These are phyloP conservation scores for Epichloe festucae DNA, from an alignment of 2,329 filamentous ascomycete genomes.

Conservation along the genomic window DNA sequence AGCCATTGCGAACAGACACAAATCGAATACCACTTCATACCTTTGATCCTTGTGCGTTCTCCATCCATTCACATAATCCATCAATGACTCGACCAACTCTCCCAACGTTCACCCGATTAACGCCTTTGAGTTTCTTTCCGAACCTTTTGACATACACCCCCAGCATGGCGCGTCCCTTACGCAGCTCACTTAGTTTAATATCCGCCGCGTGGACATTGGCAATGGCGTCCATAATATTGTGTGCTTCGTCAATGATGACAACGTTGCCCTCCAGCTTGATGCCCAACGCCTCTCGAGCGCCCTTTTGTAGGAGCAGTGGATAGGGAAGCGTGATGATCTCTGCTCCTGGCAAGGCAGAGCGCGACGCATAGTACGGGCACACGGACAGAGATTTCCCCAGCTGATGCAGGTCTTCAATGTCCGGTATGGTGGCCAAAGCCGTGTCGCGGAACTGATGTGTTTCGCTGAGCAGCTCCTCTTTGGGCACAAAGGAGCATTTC, in stretches of 20 bases:
- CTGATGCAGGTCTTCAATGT: constrained; percentile 80
- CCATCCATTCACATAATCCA: constrained; percentile 59
- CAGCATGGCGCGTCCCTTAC: constrained; percentile 60
- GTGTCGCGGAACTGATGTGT: constrained; percentile 77
- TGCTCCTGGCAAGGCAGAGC: constrained; percentile 65
- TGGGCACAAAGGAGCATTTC: constrained; percentile 66
- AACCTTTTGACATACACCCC: constrained; percentile 78
- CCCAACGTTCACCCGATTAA: constrained; percentile 82
- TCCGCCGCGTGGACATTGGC: constrained; percentile 73
- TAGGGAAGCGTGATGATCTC: constrained; percentile 93
- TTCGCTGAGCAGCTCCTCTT: constrained; percentile 57
- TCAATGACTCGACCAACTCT: constrained; percentile 76
- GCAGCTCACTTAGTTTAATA: constrained; percentile 60
- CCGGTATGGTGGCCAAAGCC: constrained; percentile 69
- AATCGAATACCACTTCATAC: constrained; percentile 11
- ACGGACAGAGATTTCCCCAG: constrained; percentile 69
- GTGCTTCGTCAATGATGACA: constrained; percentile 93
- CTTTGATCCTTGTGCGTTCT: constrained; percentile 34
- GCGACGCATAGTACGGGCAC: constrained; percentile 94
- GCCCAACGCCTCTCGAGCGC: constrained; percentile 73
- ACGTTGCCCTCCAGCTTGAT: constrained; percentile 79
- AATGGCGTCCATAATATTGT: constrained; percentile 95
- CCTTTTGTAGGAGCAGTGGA: constrained; percentile 74
- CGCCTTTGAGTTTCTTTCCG: constrained; percentile 75
- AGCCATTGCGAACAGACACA: not conserved